Conservation (phyloP, 441 rosid species). For the Populus hybrid region DNA sequence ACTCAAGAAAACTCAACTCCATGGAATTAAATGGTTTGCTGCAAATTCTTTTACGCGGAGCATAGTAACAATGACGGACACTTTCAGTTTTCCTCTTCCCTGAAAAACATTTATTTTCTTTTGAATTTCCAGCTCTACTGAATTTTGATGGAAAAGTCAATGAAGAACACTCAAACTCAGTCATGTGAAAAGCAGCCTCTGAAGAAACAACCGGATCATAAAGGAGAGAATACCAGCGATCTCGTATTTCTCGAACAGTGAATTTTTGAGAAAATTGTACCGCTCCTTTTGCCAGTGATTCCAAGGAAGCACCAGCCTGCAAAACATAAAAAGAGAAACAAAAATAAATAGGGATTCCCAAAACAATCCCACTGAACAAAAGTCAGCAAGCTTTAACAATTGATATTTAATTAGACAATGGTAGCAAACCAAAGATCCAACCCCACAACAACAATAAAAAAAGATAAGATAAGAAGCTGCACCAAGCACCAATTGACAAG, state of each 20-base stretch:
- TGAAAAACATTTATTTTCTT: slow-evolving; percentile 43
- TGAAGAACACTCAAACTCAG: slow-evolving; percentile 60
- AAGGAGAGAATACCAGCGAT: slow-evolving; percentile 77
- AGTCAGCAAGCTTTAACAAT: neutral
- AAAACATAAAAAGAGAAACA: slow-evolving; percentile 9
- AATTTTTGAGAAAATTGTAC: slow-evolving; percentile 71
- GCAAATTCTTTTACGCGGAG: slow-evolving; percentile 65
- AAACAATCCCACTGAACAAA: neutral
- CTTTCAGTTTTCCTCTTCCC: slow-evolving; percentile 69
- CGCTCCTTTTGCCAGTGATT: slow-evolving; percentile 86
- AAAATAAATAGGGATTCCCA: neutral
- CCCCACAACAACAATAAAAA: neutral
- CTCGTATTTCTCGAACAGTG: slow-evolving; percentile 64
- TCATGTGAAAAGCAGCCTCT: slow-evolving; percentile 66
- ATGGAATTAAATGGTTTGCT: slow-evolving; percentile 55
- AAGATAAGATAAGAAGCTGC: neutral
- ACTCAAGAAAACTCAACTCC: slow-evolving; percentile 51
- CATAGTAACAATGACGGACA: slow-evolving; percentile 58
- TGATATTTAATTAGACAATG: neutral
- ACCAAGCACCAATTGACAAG: neutral
- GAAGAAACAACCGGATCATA: slow-evolving; percentile 76
- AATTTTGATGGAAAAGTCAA: slow-evolving; percentile 44
- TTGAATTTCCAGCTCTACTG: slow-evolving; percentile 49
- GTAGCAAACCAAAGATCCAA: neutral
- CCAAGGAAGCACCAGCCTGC: slow-evolving; percentile 93